These are phyloP conservation scores for Vitis cinerea DNA, from an alignment of 164 flowering plant genomes.

Conservation along the genomic window DNA sequence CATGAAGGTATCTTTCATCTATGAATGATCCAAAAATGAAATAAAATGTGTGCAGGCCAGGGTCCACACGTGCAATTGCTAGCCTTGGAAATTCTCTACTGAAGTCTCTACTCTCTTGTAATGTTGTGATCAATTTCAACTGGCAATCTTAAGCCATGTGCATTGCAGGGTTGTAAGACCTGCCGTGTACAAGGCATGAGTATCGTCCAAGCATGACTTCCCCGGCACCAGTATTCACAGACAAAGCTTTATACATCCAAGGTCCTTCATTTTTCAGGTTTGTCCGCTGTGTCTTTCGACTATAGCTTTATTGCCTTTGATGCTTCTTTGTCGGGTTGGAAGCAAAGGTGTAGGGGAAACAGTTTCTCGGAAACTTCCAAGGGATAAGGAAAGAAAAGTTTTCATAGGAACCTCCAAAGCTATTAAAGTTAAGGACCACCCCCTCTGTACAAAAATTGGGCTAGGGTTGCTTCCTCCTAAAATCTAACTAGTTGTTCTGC, in stretches of 20 bases:
- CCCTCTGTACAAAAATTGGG: too few species aligned
- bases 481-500: too few species aligned
- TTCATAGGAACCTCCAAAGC: not conserved
- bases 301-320: not conserved
- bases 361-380: slow-evolving; percentile 12
- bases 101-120: not conserved
- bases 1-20: too few species aligned
- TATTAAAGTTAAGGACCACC: not conserved
- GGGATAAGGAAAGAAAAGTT: not conserved
- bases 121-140: too few species aligned
- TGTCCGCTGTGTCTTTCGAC: not conserved
- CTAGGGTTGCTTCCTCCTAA: too few species aligned
- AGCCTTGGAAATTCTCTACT: not conserved
- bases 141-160: not conserved
- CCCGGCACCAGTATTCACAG: too few species aligned
- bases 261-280: not conserved
- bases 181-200: not conserved
- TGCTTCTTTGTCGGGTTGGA: not conserved
- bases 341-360: not conserved
- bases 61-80: not conserved
- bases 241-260: not conserved
- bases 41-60: not conserved
- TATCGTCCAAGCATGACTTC: too few species aligned
- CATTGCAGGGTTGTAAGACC: not conserved
- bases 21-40: not conserved